phyloP scores from a whole-genome alignment of 257 asterid species.

The Solanum infundibuliforme region DNA sequence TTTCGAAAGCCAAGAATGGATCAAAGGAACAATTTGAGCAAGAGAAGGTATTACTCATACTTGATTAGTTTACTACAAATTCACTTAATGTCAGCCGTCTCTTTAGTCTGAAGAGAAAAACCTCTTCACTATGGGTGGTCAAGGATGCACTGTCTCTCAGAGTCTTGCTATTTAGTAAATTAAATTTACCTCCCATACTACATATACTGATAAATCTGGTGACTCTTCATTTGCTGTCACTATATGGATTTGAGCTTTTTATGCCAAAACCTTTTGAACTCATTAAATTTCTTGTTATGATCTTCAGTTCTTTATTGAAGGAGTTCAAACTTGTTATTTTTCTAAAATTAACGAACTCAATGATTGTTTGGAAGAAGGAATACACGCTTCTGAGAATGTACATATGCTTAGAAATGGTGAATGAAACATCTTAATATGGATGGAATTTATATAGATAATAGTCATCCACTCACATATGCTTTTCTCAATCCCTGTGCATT shows the following conservation, averaged over 20 bases:
- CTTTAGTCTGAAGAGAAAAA: background rate
- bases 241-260: background rate
- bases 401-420: background rate
- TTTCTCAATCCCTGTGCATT: background rate
- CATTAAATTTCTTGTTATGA: background rate
- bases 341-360: background rate
- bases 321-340: background rate
- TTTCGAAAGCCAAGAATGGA: conserved; percentile 10
- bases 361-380: background rate
- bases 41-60: conserved; percentile 30
- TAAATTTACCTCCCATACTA: background rate
- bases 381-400: background rate
- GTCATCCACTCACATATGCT: background rate
- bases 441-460: background rate
- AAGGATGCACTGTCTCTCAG: background rate
- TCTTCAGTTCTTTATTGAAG: background rate
- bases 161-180: background rate
- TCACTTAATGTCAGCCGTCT: background rate
- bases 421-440: background rate
- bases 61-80: background rate
- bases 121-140: background rate
- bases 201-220: background rate
- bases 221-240: background rate
- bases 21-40: conserved; percentile 12
- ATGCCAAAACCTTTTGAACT: background rate